Conservation (phyloP, 768 basidiomycete species). For the Kwoniella sp. region DNA sequence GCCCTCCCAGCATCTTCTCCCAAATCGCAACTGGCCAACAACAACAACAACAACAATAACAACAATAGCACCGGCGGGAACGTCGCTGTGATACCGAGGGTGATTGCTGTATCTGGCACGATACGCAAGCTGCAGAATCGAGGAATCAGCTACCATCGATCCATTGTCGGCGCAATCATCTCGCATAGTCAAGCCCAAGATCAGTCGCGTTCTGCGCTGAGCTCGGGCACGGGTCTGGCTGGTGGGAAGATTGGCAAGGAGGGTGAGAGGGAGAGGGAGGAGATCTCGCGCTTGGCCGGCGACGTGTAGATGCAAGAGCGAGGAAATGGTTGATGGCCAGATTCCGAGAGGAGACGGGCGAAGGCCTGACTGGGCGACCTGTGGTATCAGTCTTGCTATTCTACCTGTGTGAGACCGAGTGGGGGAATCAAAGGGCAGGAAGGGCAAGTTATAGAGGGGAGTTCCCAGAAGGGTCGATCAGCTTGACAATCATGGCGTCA, state of each 20-base stretch:
- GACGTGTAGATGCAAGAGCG: too few relatives aligned
- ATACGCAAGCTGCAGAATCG: conserved; percentile 74
- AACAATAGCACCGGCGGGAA: conserved; percentile 12
- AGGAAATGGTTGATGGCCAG: too few relatives aligned
- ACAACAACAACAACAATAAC: conserved; percentile 14
- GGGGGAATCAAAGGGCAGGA: too few relatives aligned
- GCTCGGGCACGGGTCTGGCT: neutral
- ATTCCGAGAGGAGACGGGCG: too few relatives aligned
- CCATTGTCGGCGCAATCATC: conserved; percentile 27
- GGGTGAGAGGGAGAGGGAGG: conserved; percentile 23
- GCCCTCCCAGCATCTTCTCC: conserved; percentile 57
- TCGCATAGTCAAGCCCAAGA: conserved; percentile 6
- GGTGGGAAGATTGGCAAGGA: conserved; percentile 8
- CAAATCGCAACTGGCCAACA: conserved; percentile 54
- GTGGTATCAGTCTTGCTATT: too few relatives aligned
- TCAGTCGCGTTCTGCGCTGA: neutral
- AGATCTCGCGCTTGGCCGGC: conserved; percentile 11
- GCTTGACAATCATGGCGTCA: too few relatives aligned
- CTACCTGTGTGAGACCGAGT: too few relatives aligned
- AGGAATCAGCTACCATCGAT: conserved; percentile 43
- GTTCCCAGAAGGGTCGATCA: too few relatives aligned
- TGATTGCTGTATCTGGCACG: conserved; percentile 81
- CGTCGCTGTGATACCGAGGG: conserved; percentile 67
- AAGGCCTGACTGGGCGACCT: too few relatives aligned
- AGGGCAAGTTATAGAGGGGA: too few relatives aligned